Base-by-base conservation (phyloP, 2,329 filamentous ascomycete genomes). In the Conoideocrella luteorostrata region DNA sequence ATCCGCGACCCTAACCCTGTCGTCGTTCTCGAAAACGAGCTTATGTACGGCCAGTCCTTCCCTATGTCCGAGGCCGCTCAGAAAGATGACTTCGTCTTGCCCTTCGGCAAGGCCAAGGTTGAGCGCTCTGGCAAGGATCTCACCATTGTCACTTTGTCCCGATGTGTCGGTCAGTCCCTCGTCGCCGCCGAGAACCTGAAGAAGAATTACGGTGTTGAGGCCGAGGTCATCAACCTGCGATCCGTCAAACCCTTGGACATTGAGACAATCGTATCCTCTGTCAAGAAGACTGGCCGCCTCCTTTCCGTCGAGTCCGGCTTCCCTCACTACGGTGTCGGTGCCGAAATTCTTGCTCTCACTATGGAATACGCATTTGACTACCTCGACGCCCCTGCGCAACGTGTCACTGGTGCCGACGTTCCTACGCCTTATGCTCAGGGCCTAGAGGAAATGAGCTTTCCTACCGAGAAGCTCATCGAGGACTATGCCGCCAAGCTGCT, bases 351-450 rank as follows among this genome's bases (percentile, higher is more conserved):
- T 51, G 93, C 93, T 47, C 75, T 96, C 48, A 84, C 88, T 51
- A 95, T 95, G 85, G 93, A 98, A 72, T 98, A 97, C 68, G 90
- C 81, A 51, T 98, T 97, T 63, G 93, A 98, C 74, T 97, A 95
- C 74, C 84, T 98, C 53, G 84, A 96, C 61, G 88, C 89, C 45
- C 93, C 93, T 38, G 93, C 89, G 49, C 86, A 91, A 68, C 84
- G 93, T 67, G 82, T 98, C 60, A 97, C 93, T 47, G 93, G 93
- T 65, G 91, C 93, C 52, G 93, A 98, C 67, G 93, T 98, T 11
- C 93, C 93, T 39, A 98, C 93, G 7, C 93, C 93, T 29, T 97
- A 98, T 64, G 91, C 93, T 47, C 76, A 84, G 68, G 87, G 88
- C 65, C 79, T 98, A 46, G 93, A 98, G 78, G 82, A 93, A 70